A percentile compares a stretch with the other conserved stretches of the same genome.
phyloP scores from a whole-genome alignment of 805 yeast species.

The Wickerhamomyces kurtzmanii region DNA sequence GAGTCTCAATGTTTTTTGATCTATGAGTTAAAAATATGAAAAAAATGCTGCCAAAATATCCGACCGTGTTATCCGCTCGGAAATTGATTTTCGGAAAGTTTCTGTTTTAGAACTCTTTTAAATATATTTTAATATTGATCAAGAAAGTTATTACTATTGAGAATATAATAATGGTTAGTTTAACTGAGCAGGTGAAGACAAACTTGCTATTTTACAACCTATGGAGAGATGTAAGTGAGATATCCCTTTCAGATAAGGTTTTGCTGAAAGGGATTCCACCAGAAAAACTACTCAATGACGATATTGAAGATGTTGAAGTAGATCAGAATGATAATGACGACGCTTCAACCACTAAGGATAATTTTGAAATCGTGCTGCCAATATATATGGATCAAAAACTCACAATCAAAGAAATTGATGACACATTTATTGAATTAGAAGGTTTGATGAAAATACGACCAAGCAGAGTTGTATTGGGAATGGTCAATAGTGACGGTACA shows the following conservation, averaged over 20 bases:
- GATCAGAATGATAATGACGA: conserved; percentile 1
- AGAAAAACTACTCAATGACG: conserved; percentile 11
- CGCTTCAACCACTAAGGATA: not conserved
- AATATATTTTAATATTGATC: not conserved
- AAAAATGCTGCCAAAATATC: too few species aligned
- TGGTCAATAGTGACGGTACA: conserved; percentile 58
- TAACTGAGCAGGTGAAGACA: conserved; percentile 9
- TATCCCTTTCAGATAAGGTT: conserved; percentile 2
- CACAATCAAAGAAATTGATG: conserved; percentile 26
- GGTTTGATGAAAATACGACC: conserved; percentile 19
- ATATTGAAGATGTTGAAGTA: conserved; percentile 1
- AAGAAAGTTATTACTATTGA: not conserved
- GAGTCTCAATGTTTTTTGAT: too few species aligned
- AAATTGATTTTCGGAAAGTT: too few species aligned
- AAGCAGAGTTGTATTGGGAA: conserved; percentile 38
- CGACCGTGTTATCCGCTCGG: too few species aligned
- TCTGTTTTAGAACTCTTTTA: too few species aligned
- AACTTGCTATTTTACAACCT: conserved; percentile 12
- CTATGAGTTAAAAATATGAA: too few species aligned
- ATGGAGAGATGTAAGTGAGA: conserved; percentile 12
- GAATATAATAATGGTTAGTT: not conserved
- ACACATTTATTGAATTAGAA: conserved; percentile 25
- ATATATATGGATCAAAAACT: conserved; percentile 17
- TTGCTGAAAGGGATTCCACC: conserved; percentile 13
- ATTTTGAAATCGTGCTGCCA: conserved; percentile 24